Conservation (phyloP, 495 filamentous ascomycete genomes). For the Neurospora sp. region DNA sequence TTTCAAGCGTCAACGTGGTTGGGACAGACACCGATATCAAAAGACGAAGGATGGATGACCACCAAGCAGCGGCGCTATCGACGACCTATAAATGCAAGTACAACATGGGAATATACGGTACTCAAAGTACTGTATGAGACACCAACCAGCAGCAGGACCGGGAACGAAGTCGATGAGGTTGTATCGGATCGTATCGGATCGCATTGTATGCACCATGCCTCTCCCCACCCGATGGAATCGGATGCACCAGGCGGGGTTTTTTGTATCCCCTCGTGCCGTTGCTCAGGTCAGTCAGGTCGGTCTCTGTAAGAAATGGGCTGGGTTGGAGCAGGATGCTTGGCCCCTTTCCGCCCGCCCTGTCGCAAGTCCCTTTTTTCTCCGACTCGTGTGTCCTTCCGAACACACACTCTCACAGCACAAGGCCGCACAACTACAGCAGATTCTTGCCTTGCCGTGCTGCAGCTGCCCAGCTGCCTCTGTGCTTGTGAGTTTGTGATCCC, state of each 20-base stretch:
- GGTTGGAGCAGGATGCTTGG: background rate
- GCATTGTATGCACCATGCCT: background rate
- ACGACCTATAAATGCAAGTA: background rate
- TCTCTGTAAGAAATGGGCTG: background rate
- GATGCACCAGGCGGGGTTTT: background rate
- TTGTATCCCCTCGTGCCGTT: background rate
- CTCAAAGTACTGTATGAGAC: background rate
- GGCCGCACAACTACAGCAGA: background rate
- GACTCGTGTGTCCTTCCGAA: slow-evolving; percentile 11
- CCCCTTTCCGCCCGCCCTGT: background rate
- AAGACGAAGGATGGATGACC: background rate
- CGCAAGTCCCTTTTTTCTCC: slow-evolving; percentile 10
- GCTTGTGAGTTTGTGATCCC: background rate
- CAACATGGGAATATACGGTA: background rate
- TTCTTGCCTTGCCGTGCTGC: slow-evolving; percentile 5
- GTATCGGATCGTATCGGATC: background rate
- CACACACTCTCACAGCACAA: background rate
- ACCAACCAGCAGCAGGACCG: background rate
- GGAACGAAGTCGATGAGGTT: background rate
- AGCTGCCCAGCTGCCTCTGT: slow-evolving; percentile 3
- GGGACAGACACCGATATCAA: background rate
- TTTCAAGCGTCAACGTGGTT: background rate
- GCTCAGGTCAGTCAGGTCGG: background rate
- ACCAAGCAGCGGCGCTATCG: background rate
- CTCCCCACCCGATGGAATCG: background rate